Conservation (phyloP, 495 filamentous ascomycete species). For the Neurospora sp. region DNA sequence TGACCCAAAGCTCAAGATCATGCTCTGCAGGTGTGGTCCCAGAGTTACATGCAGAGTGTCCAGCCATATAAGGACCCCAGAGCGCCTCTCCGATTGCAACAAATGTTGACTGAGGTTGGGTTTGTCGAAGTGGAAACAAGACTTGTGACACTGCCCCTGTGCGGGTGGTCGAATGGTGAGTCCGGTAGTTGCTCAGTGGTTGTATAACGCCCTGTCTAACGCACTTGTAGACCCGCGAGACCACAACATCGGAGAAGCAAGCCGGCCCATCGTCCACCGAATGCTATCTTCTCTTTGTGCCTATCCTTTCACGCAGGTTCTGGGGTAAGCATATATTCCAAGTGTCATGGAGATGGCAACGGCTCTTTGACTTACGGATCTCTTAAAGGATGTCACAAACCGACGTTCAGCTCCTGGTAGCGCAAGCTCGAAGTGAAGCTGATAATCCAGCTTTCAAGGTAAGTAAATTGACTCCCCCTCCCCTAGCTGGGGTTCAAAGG, state of each 20-base stretch:
- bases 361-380: not conserved
- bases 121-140: constrained; percentile 59
- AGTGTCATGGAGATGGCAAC: not conserved
- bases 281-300: constrained; percentile 52
- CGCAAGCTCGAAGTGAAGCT: constrained; percentile 57
- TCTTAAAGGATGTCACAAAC: constrained; percentile 46
- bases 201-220: constrained; percentile 4
- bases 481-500: constrained; percentile 1
- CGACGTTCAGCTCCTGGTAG: constrained; percentile 55
- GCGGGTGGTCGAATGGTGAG: constrained; percentile 65
- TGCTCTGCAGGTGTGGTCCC: constrained; percentile 66
- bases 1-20: constrained; percentile 35
- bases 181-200: not conserved
- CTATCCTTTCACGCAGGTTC: constrained; percentile 47
- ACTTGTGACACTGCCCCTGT: constrained; percentile 65
- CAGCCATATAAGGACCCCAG: constrained; percentile 62
- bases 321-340: constrained; percentile 21
- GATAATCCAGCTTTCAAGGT: constrained; percentile 54
- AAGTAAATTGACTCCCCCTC: constrained; percentile 12
- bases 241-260: constrained; percentile 51
- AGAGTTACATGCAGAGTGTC: constrained; percentile 54
- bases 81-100: constrained; percentile 52
- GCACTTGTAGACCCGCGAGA: constrained; percentile 45
- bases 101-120: constrained; percentile 55
- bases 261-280: constrained; percentile 50